Conservation (phyloP, 1,284 basidiomycete genomes). For the Cryptococcus jaspeensis region DNA sequence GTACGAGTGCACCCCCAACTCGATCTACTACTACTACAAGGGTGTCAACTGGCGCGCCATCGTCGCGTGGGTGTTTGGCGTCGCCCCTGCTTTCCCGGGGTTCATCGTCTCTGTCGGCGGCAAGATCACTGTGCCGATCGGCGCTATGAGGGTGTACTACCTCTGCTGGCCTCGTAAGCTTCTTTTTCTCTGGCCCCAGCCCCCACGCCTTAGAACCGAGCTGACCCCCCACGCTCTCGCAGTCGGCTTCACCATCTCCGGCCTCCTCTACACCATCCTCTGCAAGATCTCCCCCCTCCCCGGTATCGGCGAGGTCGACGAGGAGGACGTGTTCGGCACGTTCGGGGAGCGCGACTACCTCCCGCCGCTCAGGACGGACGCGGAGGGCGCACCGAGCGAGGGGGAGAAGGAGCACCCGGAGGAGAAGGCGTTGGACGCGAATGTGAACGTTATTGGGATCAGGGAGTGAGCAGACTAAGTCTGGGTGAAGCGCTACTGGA, state of each 20-base stretch:
- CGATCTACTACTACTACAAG: constrained; percentile 35
- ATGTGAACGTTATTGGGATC: too few relatives aligned
- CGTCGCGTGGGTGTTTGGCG: constrained; percentile 45
- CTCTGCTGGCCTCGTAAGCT: constrained; percentile 39
- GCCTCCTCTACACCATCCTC: constrained; percentile 32
- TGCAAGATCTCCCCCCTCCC: constrained; percentile 35
- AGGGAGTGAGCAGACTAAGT: too few relatives aligned
- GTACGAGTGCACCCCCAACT: constrained; percentile 24
- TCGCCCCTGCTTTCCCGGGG: constrained; percentile 47
- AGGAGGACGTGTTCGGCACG: constrained; percentile 38
- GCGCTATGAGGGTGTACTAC: constrained; percentile 41
- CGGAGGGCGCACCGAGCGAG: too few relatives aligned
- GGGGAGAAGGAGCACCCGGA: too few relatives aligned
- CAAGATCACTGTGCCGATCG: constrained; percentile 30
- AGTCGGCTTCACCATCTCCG: constrained; percentile 44
- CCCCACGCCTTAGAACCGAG: neutral
- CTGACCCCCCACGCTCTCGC: neutral
- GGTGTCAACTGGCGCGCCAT: constrained; percentile 51
- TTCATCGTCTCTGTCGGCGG: constrained; percentile 37
- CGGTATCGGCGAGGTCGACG: constrained; percentile 35
- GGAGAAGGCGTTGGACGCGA: too few relatives aligned
- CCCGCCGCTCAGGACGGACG: too few relatives aligned
- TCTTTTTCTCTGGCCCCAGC: too few relatives aligned
- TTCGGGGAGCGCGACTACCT: too few relatives aligned
- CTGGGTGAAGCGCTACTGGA: too few relatives aligned